A percentile compares a stretch with the other conserved stretches of the same genome.
phyloP scores from a whole-genome alignment of 805 yeast species.

The Kodamaea neixiangensis region DNA sequence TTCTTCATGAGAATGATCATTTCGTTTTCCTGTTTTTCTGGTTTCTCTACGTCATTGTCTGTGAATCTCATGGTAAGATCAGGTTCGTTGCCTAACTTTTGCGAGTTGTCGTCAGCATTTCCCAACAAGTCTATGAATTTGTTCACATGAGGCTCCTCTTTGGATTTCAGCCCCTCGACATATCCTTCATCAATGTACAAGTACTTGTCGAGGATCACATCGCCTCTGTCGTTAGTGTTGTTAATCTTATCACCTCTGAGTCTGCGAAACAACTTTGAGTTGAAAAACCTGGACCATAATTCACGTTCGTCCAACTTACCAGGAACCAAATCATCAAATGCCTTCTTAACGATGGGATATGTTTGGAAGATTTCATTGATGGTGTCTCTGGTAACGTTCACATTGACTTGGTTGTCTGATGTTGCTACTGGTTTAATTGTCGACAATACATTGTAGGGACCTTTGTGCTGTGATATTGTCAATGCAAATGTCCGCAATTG shows the following conservation, averaged over 20 bases:
- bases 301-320: conserved; percentile 77
- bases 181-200: conserved; percentile 59
- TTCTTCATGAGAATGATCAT: conserved; percentile 77
- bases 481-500: conserved; percentile 83
- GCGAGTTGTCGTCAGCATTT: conserved; percentile 78
- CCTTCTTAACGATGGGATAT: conserved; percentile 87
- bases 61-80: conserved; percentile 85
- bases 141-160: conserved; percentile 44
- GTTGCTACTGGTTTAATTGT: conserved; percentile 94
- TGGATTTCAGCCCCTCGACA: conserved; percentile 26
- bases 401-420: conserved; percentile 89
- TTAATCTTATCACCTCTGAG: conserved; percentile 83
- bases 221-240: conserved; percentile 75
- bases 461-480: conserved; percentile 78
- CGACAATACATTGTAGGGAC: conserved; percentile 91
- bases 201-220: conserved; percentile 81
- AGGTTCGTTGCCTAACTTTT: conserved; percentile 74
- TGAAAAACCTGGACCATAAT: conserved; percentile 95
- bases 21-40: conserved; percentile 48
- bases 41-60: conserved; percentile 18
- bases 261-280: conserved; percentile 83
- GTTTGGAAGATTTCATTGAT: conserved; percentile 88
- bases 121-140: conserved; percentile 79
- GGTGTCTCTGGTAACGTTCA: conserved; percentile 86
- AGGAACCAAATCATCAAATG: conserved; percentile 90